These are phyloP conservation scores for Toxicodendron radicans DNA, from an alignment of 345 rosid genomes.

Conservation along the genomic window DNA sequence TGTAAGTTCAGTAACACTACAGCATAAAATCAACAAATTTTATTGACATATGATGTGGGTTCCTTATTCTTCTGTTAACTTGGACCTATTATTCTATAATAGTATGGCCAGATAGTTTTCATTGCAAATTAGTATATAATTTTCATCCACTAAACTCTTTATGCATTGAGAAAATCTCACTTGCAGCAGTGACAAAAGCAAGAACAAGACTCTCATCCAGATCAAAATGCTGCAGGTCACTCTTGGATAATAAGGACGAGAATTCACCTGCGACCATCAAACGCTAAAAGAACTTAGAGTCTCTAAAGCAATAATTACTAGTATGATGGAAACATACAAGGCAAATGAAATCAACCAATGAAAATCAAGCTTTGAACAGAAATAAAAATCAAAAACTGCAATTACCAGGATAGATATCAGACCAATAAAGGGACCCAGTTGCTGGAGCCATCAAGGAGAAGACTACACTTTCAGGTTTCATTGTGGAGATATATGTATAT, in stretches of 20 bases:
- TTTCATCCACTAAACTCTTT: not conserved
- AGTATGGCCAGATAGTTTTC: not conserved
- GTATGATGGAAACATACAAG: not conserved
- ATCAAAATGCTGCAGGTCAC: slow-evolving; percentile 61
- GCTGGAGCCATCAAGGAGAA: slow-evolving; percentile 71
- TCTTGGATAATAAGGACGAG: slow-evolving; percentile 39
- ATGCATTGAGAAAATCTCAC: slow-evolving; percentile 28
- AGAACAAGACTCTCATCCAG: slow-evolving; percentile 78
- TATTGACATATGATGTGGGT: not conserved
- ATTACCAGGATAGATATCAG: slow-evolving; percentile 75
- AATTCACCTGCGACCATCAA: slow-evolving; percentile 43
- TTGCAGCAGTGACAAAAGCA: slow-evolving; percentile 69
- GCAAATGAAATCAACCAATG: slow-evolving; percentile 1
- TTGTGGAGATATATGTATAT: slow-evolving; percentile 49
- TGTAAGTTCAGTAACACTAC: not conserved
- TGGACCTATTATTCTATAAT: no score
- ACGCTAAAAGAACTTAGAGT: slow-evolving; percentile 7
- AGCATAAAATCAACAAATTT: not conserved
- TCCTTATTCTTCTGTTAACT: not conserved
- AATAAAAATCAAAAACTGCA: not conserved
- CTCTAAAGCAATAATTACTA: not conserved
- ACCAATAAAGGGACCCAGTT: slow-evolving; percentile 70
- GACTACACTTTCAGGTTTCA: slow-evolving; percentile 53
- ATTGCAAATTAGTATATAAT: not conserved
- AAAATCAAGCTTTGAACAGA: not conserved